A percentile compares a stretch with the other conserved stretches of the same genome.
These are phyloP conservation scores for Penicillium freii DNA, from an alignment of 2,329 filamentous ascomycete genomes.

Conservation along the genomic window DNA sequence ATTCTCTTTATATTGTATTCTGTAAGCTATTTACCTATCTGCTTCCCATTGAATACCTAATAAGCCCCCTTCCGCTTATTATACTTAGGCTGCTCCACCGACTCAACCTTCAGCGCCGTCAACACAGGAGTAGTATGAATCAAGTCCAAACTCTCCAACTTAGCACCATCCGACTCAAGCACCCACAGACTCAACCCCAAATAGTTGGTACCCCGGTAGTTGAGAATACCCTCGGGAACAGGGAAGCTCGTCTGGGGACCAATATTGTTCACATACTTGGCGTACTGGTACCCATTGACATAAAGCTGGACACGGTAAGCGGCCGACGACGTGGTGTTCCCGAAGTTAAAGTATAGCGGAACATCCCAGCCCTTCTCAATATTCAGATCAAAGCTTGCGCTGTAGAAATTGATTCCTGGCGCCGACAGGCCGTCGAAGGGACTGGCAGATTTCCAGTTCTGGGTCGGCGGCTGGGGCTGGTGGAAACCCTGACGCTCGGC, in stretches of 20 bases:
- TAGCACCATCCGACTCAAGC: constrained; percentile 56
- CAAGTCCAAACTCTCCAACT: constrained; percentile 55
- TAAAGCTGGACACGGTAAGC: constrained; percentile 64
- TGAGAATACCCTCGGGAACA: constrained; percentile 70
- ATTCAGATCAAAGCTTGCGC: constrained; percentile 51
- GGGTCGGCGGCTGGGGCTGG: constrained; percentile 48
- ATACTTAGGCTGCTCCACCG: constrained; percentile 50
- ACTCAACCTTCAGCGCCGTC: constrained; percentile 50
- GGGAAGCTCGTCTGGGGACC: constrained; percentile 71
- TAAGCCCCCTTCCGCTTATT: constrained; percentile 52
- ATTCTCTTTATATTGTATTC: not conserved
- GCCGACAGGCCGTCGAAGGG: constrained; percentile 43
- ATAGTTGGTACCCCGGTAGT: constrained; percentile 69
- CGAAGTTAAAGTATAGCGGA: constrained; percentile 54
- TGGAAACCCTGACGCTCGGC: constrained; percentile 57
- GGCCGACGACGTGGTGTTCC: constrained; percentile 48
- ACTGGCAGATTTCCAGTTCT: constrained; percentile 34
- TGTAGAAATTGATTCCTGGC: constrained; percentile 55
- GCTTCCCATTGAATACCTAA: constrained; percentile 27
- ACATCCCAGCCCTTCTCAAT: constrained; percentile 56
- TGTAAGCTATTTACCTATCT: not conserved
- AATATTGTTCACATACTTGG: constrained; percentile 66
- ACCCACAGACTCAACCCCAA: constrained; percentile 69
- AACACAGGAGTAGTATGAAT: constrained; percentile 51
- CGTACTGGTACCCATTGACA: constrained; percentile 75